Percentiles rank a stretch among this genome's conserved stretches.
Conservation (phyloP, 371 early-diverging fungal species). For the Conidiobolus incongruus region DNA sequence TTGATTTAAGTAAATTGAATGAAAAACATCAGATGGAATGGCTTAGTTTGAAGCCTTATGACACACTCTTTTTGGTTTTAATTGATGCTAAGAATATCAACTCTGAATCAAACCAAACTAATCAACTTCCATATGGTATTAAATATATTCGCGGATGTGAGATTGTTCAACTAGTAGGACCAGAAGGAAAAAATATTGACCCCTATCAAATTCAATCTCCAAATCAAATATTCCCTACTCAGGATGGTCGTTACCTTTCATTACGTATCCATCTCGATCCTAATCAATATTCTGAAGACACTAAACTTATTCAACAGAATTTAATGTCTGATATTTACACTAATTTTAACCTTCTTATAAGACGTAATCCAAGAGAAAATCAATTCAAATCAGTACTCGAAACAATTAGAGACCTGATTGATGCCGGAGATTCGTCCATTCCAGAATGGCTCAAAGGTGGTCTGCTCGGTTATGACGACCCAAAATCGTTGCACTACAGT, state of each 20-base stretch:
- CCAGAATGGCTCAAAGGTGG: constrained; percentile 80
- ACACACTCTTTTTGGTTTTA: constrained; percentile 53
- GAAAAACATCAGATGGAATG: constrained; percentile 62
- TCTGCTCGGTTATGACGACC: constrained; percentile 87
- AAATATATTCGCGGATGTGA: constrained; percentile 69
- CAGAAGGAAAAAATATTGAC: constrained; percentile 41
- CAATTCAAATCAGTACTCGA: constrained; percentile 81
- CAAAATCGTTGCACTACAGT: constrained; percentile 41
- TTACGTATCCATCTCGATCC: constrained; percentile 64
- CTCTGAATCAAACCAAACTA: constrained; percentile 15
- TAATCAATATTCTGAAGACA: constrained; percentile 54
- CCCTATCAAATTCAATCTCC: constrained; percentile 22
- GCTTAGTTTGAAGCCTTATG: constrained; percentile 61
- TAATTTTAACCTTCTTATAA: constrained; percentile 68
- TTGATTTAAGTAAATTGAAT: constrained; percentile 32
- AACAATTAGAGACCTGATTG: constrained; percentile 69
- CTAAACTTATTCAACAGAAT: constrained; percentile 5
- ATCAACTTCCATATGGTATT: constrained; percentile 25
- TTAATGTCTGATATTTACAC: constrained; percentile 30
- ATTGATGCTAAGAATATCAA: constrained; percentile 36
- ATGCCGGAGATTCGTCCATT: constrained; percentile 35
- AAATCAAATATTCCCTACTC: no score
- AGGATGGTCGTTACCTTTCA: no score
- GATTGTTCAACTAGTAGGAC: constrained; percentile 48
- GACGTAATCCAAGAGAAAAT: constrained; percentile 65